Conservation (phyloP, 2,329 filamentous ascomycete species). For the Cercospora sp. region DNA sequence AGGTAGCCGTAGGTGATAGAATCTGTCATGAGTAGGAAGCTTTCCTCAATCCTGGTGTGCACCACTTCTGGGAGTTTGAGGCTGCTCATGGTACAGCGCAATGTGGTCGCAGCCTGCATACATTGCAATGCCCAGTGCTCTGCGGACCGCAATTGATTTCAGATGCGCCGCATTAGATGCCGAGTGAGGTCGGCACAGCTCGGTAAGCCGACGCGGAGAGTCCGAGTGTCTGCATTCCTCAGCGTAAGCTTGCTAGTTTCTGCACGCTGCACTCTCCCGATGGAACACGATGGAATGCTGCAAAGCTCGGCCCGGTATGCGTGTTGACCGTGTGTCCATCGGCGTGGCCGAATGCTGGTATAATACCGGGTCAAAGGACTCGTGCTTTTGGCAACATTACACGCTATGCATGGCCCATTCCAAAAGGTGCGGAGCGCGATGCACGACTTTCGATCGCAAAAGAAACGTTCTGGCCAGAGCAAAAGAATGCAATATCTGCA, state of each 20-base stretch:
- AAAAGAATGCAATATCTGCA: constrained; percentile 6
- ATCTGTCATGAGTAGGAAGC: background rate
- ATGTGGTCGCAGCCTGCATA: background rate
- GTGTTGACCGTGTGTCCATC: background rate
- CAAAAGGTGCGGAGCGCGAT: background rate
- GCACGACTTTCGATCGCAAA: background rate
- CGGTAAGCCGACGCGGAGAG: constrained; percentile 13
- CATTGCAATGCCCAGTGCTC: background rate
- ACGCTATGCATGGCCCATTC: background rate
- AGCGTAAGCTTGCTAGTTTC: background rate
- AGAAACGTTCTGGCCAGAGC: background rate
- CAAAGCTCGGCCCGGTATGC: background rate
- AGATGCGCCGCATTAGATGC: no score
- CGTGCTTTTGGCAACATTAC: background rate
- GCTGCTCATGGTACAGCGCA: background rate
- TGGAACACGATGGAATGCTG: background rate
- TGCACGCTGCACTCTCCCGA: background rate
- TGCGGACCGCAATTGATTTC: background rate
- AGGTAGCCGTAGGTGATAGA: background rate
- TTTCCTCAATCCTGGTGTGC: background rate
- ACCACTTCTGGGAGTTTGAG: background rate
- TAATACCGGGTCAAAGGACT: background rate
- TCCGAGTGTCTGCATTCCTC: constrained; percentile 12
- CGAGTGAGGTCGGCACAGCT: constrained; percentile 9
- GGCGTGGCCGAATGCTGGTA: background rate